Evolutionary conservation across 805 yeast genomes (phyloP), one percentile per base, ranked within the genome.

Genomic region (Metschnikowia kofuensis): DNA sequence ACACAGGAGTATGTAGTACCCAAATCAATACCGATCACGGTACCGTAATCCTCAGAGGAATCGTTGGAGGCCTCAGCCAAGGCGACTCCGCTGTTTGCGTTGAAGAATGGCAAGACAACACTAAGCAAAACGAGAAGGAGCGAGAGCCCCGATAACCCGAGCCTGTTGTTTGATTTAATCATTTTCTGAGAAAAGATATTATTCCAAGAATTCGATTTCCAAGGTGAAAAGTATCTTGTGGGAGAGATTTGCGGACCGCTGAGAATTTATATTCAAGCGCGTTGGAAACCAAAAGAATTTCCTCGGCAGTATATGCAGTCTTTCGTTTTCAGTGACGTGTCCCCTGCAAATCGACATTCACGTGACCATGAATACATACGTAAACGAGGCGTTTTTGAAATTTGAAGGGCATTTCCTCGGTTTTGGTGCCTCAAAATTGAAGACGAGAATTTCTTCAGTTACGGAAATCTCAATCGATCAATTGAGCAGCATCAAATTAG

Each of bases 1-100:
- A 90, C 97, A 83, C 97, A 90, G 45, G 96, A 89, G 78, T 89
- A 89, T 51, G 96, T 89, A 66, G 96, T 88, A 76, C 91, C 91
- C 72, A 85, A 82, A 82, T 91, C 98, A 85, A 92, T 92, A 86
- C 99, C 99, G 74, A 89, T 87, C n/a, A 73, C 77, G 31, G 78
- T 80, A 50, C 85, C 85, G 53, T 81, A 81, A 54, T 65, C 71
- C 9, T 57, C 60, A 15, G 51, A 50, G 40, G 78, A 81, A 6
- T 64, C 60, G 15, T 52, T 58, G 41, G 61, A 54, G 27, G 58
- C 65, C 29, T 59, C 66, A 31, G 64, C 57, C 55, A 57, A 42
- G 5, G 52, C 58, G 41, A 50, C 45, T 16, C 58, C 60, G 28
- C 52, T 40, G 48, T 35, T 41, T 29, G 57, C 49, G 36, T 62